A percentile compares a stretch with the other conserved stretches of the same genome.
These are phyloP conservation scores for Fusarium coffeatum DNA, from an alignment of 2,329 filamentous ascomycete species.

Conservation along the genomic window DNA sequence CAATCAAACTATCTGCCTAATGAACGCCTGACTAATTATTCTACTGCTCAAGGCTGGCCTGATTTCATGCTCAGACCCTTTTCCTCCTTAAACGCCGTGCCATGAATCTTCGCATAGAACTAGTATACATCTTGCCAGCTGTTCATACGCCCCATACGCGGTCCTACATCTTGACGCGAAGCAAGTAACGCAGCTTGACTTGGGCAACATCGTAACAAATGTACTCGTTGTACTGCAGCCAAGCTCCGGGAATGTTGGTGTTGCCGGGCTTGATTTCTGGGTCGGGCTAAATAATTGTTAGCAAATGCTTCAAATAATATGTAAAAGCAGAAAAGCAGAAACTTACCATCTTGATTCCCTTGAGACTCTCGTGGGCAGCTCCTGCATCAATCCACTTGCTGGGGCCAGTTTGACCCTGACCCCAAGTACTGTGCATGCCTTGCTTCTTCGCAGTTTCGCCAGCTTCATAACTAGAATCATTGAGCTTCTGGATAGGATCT, in stretches of 20 bases:
- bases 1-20: background rate
- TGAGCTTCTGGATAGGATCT: conserved; percentile 75
- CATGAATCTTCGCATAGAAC: too few relatives aligned
- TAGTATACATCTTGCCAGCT: background rate
- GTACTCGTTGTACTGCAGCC: conserved; percentile 77
- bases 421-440: conserved; percentile 75
- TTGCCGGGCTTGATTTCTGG: conserved; percentile 57
- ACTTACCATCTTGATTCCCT: conserved; percentile 77
- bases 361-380: conserved; percentile 71
- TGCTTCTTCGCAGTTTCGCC: conserved; percentile 69
- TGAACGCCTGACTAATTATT: conserved; percentile 1
- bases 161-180: conserved; percentile 67
- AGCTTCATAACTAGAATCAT: conserved; percentile 68
- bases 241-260: conserved; percentile 59
- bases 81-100: too few relatives aligned
- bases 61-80: background rate
- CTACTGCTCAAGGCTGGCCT: background rate
- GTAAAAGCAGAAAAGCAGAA: background rate
- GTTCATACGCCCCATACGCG: too few relatives aligned
- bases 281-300: conserved; percentile 59
- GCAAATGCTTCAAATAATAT: background rate
- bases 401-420: conserved; percentile 74
- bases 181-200: conserved; percentile 75
- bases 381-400: conserved; percentile 80
- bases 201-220: conserved; percentile 78